Evolutionary conservation across 495 filamentous ascomycete species (phyloP), one percentile per base, ranked within the genome.

Genomic region (Cudoniella acicularis): DNA sequence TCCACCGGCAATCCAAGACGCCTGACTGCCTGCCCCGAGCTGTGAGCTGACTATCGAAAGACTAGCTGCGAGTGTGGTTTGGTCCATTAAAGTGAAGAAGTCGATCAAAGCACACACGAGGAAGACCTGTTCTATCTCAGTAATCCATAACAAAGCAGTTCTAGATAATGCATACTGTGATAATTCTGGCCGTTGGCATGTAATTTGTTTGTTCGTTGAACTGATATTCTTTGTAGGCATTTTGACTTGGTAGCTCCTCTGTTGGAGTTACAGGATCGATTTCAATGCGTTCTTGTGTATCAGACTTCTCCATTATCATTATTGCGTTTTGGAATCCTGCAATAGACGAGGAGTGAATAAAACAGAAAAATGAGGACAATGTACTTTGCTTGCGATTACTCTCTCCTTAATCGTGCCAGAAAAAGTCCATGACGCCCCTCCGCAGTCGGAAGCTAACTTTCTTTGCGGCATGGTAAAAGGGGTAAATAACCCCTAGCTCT

Each of bases 141-240:
- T 41, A 8, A 41, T 41, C 36, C 8, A 41, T 41, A 9, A 8
- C 36, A 41, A 41, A 41, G 16, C 36, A 9, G 36, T 16, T 16
- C 16, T 16, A n/a, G 40, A 10, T 26, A 2, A 11, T 16, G 55
- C 70, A 60, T 57, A 82, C 79, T 9, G 70, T 81, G 64, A 81
- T 76, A 22, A 82, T 79, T 0, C 72, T 79, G 40, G 68, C 69
- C 40, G 61, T 74, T 9, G 79, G 79, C 26, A 81, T 73, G 70
- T 81, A 81, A 60, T 81, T 81, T 1, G 78, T 82, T 64, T 82
- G 79, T 43, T 82, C 79, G 25, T 79, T 81, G 69, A 82, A 81
- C 17, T 66, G 52, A 11, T 41, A 16, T 16, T 41, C 36, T 16
- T 9, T 16, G 16, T 41, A 9, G 70, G 56, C 13, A 43, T 16